phyloP scores from a whole-genome alignment of 306 rosid species.

The Argentina anserina region DNA sequence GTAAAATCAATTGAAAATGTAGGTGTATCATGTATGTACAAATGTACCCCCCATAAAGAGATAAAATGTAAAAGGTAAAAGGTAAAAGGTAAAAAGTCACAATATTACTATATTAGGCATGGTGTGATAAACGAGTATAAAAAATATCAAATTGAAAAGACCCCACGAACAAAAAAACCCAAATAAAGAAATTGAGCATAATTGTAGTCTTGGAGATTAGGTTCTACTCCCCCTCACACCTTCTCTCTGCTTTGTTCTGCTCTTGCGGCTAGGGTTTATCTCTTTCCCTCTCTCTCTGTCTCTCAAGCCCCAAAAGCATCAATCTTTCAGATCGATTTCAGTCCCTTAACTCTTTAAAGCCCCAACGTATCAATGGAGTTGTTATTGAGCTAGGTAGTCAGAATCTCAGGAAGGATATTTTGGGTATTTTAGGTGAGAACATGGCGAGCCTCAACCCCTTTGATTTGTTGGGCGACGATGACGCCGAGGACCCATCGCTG shows the following conservation, averaged over 20 bases:
- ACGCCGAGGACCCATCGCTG: conserved; percentile 89
- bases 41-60: too few relatives aligned
- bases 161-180: conserved; percentile 4
- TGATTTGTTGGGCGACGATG: conserved; percentile 82
- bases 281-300: background rate
- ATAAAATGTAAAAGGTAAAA: too few relatives aligned
- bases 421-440: conserved; percentile 18
- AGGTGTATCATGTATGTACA: too few relatives aligned
- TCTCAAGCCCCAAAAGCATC: background rate
- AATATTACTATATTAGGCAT: too few relatives aligned
- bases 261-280: conserved; percentile 77
- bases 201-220: conserved; percentile 40
- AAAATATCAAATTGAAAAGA: background rate
- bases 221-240: conserved; percentile 19
- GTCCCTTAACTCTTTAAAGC: background rate
- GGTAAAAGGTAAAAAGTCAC: too few relatives aligned
- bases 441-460: conserved; percentile 90
- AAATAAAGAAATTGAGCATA: conserved; percentile 27
- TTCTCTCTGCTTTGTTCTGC: conserved; percentile 21
- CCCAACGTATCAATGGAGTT: conserved; percentile 36
- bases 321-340: conserved; percentile 23
- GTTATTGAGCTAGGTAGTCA: conserved; percentile 34
- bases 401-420: conserved; percentile 12
- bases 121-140: too few relatives aligned
- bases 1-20: too few relatives aligned